A percentile compares a stretch with the other conserved stretches of the same genome.
Conservation (phyloP, 192 early-diverging fungal species). For the Coemansia sp. region DNA sequence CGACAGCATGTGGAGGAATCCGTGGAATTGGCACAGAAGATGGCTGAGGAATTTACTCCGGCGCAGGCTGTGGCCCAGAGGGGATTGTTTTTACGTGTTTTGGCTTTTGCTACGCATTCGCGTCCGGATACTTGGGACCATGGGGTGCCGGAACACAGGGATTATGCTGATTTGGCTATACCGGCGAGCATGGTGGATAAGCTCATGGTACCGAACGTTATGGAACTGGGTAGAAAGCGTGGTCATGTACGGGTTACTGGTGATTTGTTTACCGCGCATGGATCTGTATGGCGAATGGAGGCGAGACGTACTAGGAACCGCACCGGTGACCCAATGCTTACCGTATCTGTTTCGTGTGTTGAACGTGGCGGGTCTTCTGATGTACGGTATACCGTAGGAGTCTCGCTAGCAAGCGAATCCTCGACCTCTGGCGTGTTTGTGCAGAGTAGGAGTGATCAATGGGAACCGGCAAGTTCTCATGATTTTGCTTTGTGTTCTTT, state of each 20-base stretch:
- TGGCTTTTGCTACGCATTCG: conserved; percentile 10
- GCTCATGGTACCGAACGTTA: conserved; percentile 20
- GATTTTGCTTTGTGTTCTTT: conserved; percentile 32
- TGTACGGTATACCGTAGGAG: conserved; percentile 10
- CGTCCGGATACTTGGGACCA: conserved; percentile 21
- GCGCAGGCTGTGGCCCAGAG: conserved; percentile 36
- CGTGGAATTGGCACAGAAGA: conserved; percentile 26
- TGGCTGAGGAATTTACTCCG: conserved; percentile 43
- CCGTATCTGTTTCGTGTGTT: conserved; percentile 19
- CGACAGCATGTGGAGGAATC: conserved; percentile 31
- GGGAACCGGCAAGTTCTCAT: conserved; percentile 7
- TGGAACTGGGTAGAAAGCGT: conserved; percentile 41
- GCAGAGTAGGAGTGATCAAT: background rate
- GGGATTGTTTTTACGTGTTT: conserved; percentile 15
- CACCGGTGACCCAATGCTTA: conserved; percentile 35
- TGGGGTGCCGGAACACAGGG: background rate
- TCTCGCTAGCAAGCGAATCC: conserved; percentile 3
- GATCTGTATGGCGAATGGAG: conserved; percentile 34
- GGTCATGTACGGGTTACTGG: conserved; percentile 47
- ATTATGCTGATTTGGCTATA: background rate
- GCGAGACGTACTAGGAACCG: conserved; percentile 24
- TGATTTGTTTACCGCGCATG: conserved; percentile 27
- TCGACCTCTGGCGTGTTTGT: background rate
- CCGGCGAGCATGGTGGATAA: conserved; percentile 8
- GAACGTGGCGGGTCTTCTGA: conserved; percentile 14